These are phyloP conservation scores for Prunus mongolica DNA, from an alignment of 306 rosid species.

Conservation along the genomic window DNA sequence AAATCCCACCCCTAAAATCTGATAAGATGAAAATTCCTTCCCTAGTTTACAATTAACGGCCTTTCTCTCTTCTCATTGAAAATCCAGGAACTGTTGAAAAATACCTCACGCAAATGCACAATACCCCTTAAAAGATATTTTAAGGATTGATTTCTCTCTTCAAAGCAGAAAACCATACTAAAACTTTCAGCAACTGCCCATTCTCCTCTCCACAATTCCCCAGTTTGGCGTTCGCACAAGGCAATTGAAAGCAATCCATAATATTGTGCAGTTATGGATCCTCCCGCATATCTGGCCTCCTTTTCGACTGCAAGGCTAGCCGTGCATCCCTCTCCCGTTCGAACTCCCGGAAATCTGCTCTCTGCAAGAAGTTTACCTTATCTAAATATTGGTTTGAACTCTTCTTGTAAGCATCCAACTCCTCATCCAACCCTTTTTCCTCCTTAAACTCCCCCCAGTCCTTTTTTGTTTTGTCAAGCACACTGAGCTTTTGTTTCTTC, in stretches of 20 bases:
- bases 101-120: conserved; percentile 23
- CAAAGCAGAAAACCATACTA: not conserved
- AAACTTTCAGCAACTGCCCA: conserved; percentile 12
- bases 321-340: conserved; percentile 98
- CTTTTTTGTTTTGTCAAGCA: conserved; percentile 86
- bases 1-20: conserved; percentile 1
- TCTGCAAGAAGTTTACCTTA: conserved; percentile 81
- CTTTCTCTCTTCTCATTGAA: conserved; percentile 13
- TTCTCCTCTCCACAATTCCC: not conserved
- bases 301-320: conserved; percentile 69
- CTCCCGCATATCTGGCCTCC: conserved; percentile 80
- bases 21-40: conserved; percentile 5
- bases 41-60: conserved; percentile 23
- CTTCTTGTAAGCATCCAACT: conserved; percentile 96
- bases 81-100: conserved; percentile 11
- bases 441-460: conserved; percentile 99
- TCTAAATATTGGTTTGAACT: conserved; percentile 96
- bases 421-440: conserved; percentile 74
- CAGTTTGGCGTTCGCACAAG: not conserved
- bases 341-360: conserved; percentile 89
- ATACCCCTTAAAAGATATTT: not conserved
- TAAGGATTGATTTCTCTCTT: not conserved
- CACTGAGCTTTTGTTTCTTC: conserved; percentile 96
- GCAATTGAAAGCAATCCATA: conserved; percentile 10
- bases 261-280: conserved; percentile 38